Percentiles rank a stretch among this genome's conserved stretches.
These are phyloP conservation scores for Rubia yunnanensis DNA, from an alignment of 257 asterid species.

Conservation along the genomic window DNA sequence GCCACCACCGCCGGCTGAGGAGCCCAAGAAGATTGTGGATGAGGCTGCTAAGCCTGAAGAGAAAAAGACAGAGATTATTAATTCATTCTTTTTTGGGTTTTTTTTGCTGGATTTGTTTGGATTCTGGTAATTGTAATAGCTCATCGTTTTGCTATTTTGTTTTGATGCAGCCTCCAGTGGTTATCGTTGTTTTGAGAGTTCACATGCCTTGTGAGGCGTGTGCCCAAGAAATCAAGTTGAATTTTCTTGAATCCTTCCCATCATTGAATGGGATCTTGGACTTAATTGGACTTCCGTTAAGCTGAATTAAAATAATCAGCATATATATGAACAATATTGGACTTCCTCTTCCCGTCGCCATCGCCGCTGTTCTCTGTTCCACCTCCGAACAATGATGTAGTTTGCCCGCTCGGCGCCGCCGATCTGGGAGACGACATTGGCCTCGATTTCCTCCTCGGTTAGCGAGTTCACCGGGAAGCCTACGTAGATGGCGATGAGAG, in stretches of 20 bases:
- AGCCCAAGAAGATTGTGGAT: conserved; percentile 41
- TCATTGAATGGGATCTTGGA: conserved; percentile 8
- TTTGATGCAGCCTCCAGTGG: conserved; percentile 37
- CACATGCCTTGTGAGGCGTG: conserved; percentile 99
- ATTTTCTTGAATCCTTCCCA: background rate
- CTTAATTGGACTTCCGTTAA: background rate
- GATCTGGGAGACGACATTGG: conserved; percentile 73
- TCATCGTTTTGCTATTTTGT: background rate
- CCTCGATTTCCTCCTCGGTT: conserved; percentile 95
- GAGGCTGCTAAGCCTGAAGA: conserved; percentile 48
- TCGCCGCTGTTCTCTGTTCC: too few species aligned
- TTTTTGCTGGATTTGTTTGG: background rate
- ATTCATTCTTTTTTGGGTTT: background rate
- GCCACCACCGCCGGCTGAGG: conserved; percentile 28
- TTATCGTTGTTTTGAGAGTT: conserved; percentile 63
- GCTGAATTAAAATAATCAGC: background rate
- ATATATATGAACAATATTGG: too few species aligned
- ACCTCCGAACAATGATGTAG: conserved; percentile 84
- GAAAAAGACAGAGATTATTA: conserved; percentile 60
- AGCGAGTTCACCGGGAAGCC: conserved; percentile 92
- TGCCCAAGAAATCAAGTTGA: conserved; percentile 66
- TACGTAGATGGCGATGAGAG: conserved; percentile 85
- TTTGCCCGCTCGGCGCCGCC: conserved; percentile 85
- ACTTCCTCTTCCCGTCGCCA: too few species aligned
- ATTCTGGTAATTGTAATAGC: background rate